Conservation (phyloP, 2,329 filamentous ascomycete species). For the Simplicillium aogashimaense region DNA sequence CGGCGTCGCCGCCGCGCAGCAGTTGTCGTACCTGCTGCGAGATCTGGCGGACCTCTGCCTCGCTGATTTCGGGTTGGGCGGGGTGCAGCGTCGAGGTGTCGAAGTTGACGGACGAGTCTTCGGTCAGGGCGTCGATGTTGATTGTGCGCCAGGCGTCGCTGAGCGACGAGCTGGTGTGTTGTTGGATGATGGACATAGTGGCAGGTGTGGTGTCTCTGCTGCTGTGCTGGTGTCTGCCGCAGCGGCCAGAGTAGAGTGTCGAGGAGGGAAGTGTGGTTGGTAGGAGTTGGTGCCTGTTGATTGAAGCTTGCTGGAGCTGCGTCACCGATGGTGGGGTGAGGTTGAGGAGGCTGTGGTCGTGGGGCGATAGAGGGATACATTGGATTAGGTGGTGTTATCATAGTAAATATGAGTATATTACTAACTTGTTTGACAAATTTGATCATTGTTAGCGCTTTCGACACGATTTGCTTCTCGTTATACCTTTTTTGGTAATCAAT, state of each 20-base stretch:
- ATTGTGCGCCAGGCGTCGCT: conserved; percentile 73
- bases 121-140: conserved; percentile 85
- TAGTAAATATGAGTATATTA: too few species aligned
- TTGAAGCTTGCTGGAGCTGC: conserved; percentile 1
- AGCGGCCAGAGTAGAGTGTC: not conserved
- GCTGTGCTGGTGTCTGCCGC: too few species aligned
- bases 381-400: not conserved
- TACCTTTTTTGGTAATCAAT: too few species aligned
- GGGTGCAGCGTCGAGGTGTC: conserved; percentile 76
- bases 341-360: conserved; percentile 1
- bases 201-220: not conserved
- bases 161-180: conserved; percentile 50
- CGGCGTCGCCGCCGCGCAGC: conserved; percentile 73
- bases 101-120: conserved; percentile 87
- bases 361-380: too few species aligned
- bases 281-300: not conserved
- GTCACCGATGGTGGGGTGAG: conserved; percentile 5
- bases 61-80: conserved; percentile 61
- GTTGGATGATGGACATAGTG: conserved; percentile 57
- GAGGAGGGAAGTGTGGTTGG: conserved; percentile 4
- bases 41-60: conserved; percentile 68
- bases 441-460: too few species aligned
- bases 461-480: too few species aligned
- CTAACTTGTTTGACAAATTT: too few species aligned
- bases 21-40: conserved; percentile 79